Conservation (phyloP, 225 moss, liverwort and hornwort species). For the Antitrichia curtipendula region DNA sequence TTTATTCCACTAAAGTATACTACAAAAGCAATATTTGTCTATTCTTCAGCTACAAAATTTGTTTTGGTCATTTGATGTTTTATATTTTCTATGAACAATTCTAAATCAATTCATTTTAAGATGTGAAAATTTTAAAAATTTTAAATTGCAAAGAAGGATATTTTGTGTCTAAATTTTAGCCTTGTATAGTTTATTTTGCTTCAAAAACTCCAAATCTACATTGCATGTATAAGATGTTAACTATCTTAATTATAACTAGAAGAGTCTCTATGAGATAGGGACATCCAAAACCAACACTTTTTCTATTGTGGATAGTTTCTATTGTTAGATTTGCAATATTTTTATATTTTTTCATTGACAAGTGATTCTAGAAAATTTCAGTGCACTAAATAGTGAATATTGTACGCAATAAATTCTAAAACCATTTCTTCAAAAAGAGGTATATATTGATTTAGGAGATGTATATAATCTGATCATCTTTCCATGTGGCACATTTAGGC, state of each 20-base stretch:
- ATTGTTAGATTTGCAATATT: background rate
- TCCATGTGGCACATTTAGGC: background rate
- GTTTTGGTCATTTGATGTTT: rapidly evolving
- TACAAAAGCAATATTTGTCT: background rate
- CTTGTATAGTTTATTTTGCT: background rate
- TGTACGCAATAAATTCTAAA: background rate
- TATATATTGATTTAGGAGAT: background rate
- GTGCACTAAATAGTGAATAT: background rate
- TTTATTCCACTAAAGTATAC: background rate
- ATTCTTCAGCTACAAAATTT: background rate
- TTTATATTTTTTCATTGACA: background rate
- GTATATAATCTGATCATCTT: background rate
- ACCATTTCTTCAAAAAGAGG: background rate
- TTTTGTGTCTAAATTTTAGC: background rate
- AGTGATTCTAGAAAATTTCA: background rate
- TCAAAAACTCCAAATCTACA: background rate
- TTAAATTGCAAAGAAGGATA: background rate
- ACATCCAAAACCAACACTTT: rapidly evolving
- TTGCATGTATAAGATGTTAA: background rate
- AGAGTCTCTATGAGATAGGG: background rate
- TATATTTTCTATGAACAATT: rapidly evolving
- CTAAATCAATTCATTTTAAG: background rate
- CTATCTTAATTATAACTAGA: background rate
- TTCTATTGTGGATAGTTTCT: background rate
- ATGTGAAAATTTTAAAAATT: background rate